Percentiles rank a stretch among this genome's conserved stretches.
Conservation (phyloP, 805 yeast genomes). For the Teunomyces stri region DNA sequence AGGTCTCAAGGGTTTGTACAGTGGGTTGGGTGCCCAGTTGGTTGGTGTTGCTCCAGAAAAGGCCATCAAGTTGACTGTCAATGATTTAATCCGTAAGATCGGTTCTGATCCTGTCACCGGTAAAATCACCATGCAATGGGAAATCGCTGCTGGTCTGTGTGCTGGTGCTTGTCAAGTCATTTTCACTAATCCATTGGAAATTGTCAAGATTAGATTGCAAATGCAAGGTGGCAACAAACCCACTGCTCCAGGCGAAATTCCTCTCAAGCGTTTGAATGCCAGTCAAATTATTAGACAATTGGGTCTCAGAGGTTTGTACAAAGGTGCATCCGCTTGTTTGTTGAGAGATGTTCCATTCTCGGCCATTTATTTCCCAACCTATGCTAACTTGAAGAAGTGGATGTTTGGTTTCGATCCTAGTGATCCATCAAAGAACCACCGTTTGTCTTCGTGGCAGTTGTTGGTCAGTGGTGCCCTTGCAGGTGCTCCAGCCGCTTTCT, state of each 20-base stretch:
- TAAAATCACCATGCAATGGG: conserved; percentile 52
- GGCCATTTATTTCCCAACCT: conserved; percentile 95
- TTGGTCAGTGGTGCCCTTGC: conserved; percentile 89
- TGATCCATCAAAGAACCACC: conserved; percentile 48
- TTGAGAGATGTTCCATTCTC: conserved; percentile 95
- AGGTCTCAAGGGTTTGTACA: conserved; percentile 82
- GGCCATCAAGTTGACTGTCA: conserved; percentile 93
- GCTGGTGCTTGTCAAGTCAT: conserved; percentile 98
- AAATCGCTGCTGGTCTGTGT: conserved; percentile 82
- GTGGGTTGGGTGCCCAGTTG: conserved; percentile 91
- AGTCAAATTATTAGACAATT: conserved; percentile 70
- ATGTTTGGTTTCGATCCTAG: conserved; percentile 79
- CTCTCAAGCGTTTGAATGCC: conserved; percentile 51
- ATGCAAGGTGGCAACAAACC: conserved; percentile 74
- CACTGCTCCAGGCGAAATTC: conserved; percentile 37
- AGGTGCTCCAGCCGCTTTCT: conserved; percentile 96
- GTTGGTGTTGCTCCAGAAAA: conserved; percentile 98
- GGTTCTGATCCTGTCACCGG: conserved; percentile 47
- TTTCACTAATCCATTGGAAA: conserved; percentile 94
- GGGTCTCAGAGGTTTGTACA: conserved; percentile 83
- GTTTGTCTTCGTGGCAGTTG: conserved; percentile 78
- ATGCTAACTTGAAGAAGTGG: conserved; percentile 85
- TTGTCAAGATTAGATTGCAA: conserved; percentile 91
- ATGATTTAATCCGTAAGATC: conserved; percentile 77
- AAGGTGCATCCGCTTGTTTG: conserved; percentile 88